Conservation (phyloP, 345 rosid species). For the Sisymbrium irio region DNA sequence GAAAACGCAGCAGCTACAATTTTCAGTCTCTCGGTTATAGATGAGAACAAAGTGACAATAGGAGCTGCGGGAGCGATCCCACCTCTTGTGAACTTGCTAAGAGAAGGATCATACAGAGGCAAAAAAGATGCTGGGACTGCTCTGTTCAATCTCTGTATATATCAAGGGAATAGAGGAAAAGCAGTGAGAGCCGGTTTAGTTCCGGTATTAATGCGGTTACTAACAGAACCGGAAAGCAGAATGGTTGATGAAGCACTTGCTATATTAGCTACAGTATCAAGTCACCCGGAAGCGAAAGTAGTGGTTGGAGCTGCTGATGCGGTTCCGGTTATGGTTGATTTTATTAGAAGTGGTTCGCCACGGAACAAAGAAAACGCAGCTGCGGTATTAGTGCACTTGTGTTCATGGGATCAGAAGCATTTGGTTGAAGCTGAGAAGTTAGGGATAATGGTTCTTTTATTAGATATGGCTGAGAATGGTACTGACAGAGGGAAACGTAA, state of each 20-base stretch:
- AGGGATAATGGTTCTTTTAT: constrained; percentile 58
- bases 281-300: constrained; percentile 64
- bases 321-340: constrained; percentile 58
- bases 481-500: constrained; percentile 91
- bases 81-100: constrained; percentile 72
- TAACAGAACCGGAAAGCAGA: constrained; percentile 63
- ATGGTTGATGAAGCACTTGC: constrained; percentile 83
- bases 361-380: constrained; percentile 74
- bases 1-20: constrained; percentile 97
- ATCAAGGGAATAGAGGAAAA: constrained; percentile 91
- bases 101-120: constrained; percentile 91
- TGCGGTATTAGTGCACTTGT: constrained; percentile 74
- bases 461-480: constrained; percentile 78
- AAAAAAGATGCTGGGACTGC: constrained; percentile 97
- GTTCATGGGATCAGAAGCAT: constrained; percentile 61
- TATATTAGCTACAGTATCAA: constrained; percentile 59
- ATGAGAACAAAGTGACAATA: constrained; percentile 82
- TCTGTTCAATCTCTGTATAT: constrained; percentile 83
- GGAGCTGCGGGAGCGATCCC: constrained; percentile 85
- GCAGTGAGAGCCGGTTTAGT: constrained; percentile 84
- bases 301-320: constrained; percentile 64
- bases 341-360: constrained; percentile 64
- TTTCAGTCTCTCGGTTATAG: constrained; percentile 89
- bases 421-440: constrained; percentile 69
- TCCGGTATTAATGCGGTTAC: constrained; percentile 53